Evolutionary conservation across 257 asterid genomes (phyloP).

Genomic region (Cynanchum wilfordii): DNA sequence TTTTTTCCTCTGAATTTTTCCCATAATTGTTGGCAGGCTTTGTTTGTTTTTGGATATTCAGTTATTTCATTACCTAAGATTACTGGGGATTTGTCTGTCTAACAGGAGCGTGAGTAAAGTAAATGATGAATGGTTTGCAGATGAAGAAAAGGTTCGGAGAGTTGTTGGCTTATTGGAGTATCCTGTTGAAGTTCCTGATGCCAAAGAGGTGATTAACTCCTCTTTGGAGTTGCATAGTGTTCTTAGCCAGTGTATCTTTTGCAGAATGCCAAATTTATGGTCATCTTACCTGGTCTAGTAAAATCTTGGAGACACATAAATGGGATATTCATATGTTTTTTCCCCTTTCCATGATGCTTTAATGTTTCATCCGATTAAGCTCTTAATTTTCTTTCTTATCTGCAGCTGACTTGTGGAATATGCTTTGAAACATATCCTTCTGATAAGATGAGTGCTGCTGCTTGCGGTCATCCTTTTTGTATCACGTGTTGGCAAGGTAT

Average conservation of each 20-base stretch:
- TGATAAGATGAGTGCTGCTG: conserved; percentile 59
- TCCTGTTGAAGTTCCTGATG: conserved; percentile 26
- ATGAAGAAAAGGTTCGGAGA: conserved; percentile 82
- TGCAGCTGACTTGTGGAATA: conserved; percentile 94
- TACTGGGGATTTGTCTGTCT: conserved; percentile 28
- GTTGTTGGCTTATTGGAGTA: conserved; percentile 80
- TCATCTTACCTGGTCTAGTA: neutral
- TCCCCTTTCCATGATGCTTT: neutral
- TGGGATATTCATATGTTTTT: conserved; percentile 5
- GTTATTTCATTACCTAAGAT: neutral
- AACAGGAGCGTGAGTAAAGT: conserved; percentile 95
- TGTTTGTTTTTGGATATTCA: too few relatives aligned
- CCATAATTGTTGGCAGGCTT: neutral
- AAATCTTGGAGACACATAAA: neutral
- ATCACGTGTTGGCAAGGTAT: conserved; percentile 79
- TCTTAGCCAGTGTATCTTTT: neutral
- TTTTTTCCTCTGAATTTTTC: neutral
- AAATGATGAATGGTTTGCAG: conserved; percentile 95
- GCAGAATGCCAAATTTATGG: neutral
- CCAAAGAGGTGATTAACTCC: conserved; percentile 50
- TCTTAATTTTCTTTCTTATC: conserved; percentile 6
- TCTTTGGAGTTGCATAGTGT: conserved; percentile 1
- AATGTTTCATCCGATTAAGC: neutral
- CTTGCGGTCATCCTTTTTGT: conserved; percentile 93
- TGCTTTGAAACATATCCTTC: conserved; percentile 69